Conservation (phyloP, 805 yeast genomes). For the Candida arabinofermentans region DNA sequence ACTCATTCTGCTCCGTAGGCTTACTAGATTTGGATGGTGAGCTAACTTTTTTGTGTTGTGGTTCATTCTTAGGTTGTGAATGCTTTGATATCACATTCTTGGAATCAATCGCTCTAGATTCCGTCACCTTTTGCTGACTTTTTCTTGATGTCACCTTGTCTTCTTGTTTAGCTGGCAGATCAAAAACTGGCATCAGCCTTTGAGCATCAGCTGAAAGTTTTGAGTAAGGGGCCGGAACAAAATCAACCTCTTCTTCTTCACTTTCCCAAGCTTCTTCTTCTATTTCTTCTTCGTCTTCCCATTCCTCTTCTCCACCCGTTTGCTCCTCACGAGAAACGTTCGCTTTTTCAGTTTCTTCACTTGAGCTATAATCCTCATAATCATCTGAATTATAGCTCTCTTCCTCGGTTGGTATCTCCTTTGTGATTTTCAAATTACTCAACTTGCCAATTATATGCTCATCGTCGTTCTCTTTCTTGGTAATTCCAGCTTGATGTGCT, state of each 20-base stretch:
- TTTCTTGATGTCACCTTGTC: not conserved
- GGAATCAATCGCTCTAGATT: too few relatives aligned
- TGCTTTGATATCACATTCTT: too few relatives aligned
- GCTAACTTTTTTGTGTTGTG: not conserved
- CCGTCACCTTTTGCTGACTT: too few relatives aligned
- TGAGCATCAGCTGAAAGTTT: constrained; percentile 14
- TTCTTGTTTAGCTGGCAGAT: not conserved
- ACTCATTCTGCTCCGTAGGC: too few relatives aligned
- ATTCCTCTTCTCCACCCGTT: not conserved
- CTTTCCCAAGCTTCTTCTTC: constrained; percentile 4
- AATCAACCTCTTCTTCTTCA: constrained; percentile 5
- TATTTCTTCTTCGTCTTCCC: constrained; percentile 1
- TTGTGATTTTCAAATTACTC: not conserved
- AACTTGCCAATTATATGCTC: constrained; percentile 2
- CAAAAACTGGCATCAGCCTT: constrained; percentile 12
- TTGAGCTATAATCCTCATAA: constrained; percentile 3
- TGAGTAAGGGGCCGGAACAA: constrained; percentile 4
- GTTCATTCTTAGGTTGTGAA: too few relatives aligned
- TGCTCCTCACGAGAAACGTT: not conserved
- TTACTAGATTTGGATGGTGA: not conserved
- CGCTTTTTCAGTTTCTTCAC: constrained; percentile 1
- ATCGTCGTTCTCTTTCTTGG: constrained; percentile 1
- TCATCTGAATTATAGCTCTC: constrained; percentile 3
- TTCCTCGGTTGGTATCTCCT: not conserved
- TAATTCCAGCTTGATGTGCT: not conserved